These are phyloP conservation scores for Ophiostoma ulmi DNA, from an alignment of 2,329 filamentous ascomycete genomes.

Conservation along the genomic window DNA sequence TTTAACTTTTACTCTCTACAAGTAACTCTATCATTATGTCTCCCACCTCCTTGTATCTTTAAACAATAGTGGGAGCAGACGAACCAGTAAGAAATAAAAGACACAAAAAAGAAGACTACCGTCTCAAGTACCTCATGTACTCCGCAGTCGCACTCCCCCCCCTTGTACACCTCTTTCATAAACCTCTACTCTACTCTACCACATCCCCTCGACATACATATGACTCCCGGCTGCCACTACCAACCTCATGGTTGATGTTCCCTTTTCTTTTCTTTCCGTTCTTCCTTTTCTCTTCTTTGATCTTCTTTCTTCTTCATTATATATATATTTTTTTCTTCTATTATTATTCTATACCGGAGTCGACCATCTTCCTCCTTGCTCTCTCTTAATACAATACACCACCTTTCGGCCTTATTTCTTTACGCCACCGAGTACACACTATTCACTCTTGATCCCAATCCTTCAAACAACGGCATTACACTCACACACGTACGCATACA, in stretches of 20 bases:
- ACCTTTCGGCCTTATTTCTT: background rate
- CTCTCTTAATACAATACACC: slow-evolving; percentile 6
- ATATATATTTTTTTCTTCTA: background rate
- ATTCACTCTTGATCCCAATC: background rate
- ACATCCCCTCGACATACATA: slow-evolving; percentile 10
- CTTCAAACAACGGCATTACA: slow-evolving; percentile 11
- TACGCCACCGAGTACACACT: background rate
- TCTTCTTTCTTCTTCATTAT: background rate
- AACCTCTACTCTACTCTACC: background rate
- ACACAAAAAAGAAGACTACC: background rate
- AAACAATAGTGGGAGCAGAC: background rate
- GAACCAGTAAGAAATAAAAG: background rate
- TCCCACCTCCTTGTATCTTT: background rate
- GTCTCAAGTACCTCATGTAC: background rate
- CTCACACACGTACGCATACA: background rate
- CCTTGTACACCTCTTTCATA: background rate
- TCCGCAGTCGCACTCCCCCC: too few relatives aligned
- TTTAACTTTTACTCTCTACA: background rate
- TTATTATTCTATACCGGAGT: too few relatives aligned
- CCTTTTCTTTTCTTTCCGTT: slow-evolving; percentile 4
- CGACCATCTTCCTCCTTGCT: background rate
- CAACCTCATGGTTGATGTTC: background rate
- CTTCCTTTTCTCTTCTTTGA: background rate
- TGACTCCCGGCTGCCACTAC: slow-evolving; percentile 10
- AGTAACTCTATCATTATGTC: background rate